A percentile compares a stretch with the other conserved stretches of the same genome.
These are phyloP conservation scores for Aspergillus fumigatus DNA, from an alignment of 2,329 filamentous ascomycete species.

Conservation along the genomic window DNA sequence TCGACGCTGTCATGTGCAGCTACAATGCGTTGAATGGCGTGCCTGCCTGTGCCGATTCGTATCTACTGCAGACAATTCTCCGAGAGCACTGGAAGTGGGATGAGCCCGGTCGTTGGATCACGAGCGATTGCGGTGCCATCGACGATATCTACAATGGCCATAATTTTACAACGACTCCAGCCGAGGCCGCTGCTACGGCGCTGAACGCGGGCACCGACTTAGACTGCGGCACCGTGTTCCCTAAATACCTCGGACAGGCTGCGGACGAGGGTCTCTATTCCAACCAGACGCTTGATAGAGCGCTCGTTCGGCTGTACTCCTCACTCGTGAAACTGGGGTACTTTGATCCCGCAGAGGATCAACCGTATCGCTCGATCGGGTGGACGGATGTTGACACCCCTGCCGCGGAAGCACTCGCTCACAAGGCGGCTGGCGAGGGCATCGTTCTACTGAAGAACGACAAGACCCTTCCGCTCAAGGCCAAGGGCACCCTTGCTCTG, in stretches of 20 bases:
- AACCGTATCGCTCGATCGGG: constrained; percentile 46
- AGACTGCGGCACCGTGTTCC: constrained; percentile 45
- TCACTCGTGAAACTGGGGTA: constrained; percentile 46
- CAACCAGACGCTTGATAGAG: constrained; percentile 38
- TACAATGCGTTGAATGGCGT: constrained; percentile 61
- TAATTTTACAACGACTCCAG: constrained; percentile 42
- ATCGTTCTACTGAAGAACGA: constrained; percentile 49
- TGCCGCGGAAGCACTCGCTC: constrained; percentile 49
- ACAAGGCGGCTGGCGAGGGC: constrained; percentile 44
- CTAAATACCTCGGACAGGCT: constrained; percentile 33
- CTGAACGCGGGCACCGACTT: constrained; percentile 48
- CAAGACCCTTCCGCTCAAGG: constrained; percentile 39
- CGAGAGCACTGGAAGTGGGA: constrained; percentile 62
- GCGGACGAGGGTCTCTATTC: constrained; percentile 40
- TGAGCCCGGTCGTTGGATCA: constrained; percentile 55
- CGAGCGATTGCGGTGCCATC: constrained; percentile 60
- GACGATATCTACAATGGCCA: constrained; percentile 51
- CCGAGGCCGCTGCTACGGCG: constrained; percentile 41
- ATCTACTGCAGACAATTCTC: constrained; percentile 56
- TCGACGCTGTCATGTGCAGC: constrained; percentile 55
- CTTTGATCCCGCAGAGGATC: constrained; percentile 39
- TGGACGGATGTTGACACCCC: constrained; percentile 53
- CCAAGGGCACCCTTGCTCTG: constrained; percentile 42
- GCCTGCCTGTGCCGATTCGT: constrained; percentile 58
- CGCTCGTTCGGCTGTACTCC: constrained; percentile 43